Evolutionary conservation across 2,329 filamentous ascomycete genomes (phyloP).

Genomic region (Fusarium brachygibbosum): DNA sequence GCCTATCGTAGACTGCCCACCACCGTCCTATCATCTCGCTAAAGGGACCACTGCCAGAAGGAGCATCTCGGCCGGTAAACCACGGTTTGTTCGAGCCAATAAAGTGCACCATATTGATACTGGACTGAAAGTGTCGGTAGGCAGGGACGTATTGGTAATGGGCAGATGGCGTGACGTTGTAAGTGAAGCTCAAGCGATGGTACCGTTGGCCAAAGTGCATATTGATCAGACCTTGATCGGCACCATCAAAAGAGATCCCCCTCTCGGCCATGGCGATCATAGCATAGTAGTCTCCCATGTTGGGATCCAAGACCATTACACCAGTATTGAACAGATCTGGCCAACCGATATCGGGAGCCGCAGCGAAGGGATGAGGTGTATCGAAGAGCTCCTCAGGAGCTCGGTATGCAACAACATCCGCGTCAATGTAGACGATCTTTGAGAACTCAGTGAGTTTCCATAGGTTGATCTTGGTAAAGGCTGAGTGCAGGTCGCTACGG

Average conservation of each 20-base stretch:
- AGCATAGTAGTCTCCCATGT: slow-evolving; percentile 88
- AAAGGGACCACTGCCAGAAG: slow-evolving; percentile 73
- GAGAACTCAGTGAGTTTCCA: slow-evolving; percentile 93
- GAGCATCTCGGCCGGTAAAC: slow-evolving; percentile 72
- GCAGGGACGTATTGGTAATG: slow-evolving; percentile 98
- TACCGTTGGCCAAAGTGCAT: slow-evolving; percentile 89
- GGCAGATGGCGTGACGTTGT: slow-evolving; percentile 96
- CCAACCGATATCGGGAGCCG: slow-evolving; percentile 96
- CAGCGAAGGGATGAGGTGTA: slow-evolving; percentile 69
- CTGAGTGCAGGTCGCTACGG: slow-evolving; percentile 87
- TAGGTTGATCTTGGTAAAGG: slow-evolving; percentile 95
- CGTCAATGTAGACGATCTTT: slow-evolving; percentile 94
- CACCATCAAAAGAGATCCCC: slow-evolving; percentile 95
- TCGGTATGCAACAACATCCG: slow-evolving; percentile 90
- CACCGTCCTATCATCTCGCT: slow-evolving; percentile 87
- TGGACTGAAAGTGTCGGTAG: slow-evolving; percentile 91
- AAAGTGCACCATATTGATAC: slow-evolving; percentile 93
- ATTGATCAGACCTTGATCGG: slow-evolving; percentile 95
- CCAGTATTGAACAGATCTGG: slow-evolving; percentile 99
- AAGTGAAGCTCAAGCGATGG: slow-evolving; percentile 92
- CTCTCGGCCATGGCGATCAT: slow-evolving; percentile 85
- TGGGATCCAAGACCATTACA: slow-evolving; percentile 90
- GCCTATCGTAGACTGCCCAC: slow-evolving; percentile 95
- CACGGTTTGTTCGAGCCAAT: slow-evolving; percentile 94
- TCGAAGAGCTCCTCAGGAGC: slow-evolving; percentile 94